Evolutionary conservation across 2,329 filamentous ascomycete genomes (phyloP).

Genomic region (Aspergillus pseudoviridinutans): DNA sequence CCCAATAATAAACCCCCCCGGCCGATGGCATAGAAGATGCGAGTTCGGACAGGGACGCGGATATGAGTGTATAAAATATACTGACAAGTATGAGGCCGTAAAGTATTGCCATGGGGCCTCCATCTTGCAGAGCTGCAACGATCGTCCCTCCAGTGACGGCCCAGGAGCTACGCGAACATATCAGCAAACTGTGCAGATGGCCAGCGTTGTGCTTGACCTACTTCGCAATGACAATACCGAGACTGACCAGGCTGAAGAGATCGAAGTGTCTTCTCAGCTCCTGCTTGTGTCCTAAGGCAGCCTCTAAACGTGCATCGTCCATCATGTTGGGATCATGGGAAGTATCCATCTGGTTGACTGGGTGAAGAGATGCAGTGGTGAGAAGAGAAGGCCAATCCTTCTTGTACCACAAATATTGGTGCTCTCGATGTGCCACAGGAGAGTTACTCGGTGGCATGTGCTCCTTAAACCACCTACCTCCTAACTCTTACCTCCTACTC

Average conservation of each 20-base stretch:
- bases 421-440: not conserved
- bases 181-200: not conserved
- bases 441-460: not conserved
- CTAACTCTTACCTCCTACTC: not conserved
- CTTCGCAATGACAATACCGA: conserved; percentile 52
- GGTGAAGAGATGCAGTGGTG: not conserved
- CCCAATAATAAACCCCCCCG: conserved; percentile 55
- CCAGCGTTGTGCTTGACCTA: conserved; percentile 6
- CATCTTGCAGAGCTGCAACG: conserved; percentile 54
- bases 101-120: conserved; percentile 56
- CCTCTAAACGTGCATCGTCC: conserved; percentile 24
- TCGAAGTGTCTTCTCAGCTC: conserved; percentile 58
- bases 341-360: not conserved
- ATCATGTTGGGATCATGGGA: conserved; percentile 4
- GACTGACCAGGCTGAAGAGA: conserved; percentile 52
- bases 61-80: conserved; percentile 52
- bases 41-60: conserved; percentile 53
- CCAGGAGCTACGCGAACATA: conserved; percentile 51
- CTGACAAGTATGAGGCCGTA: conserved; percentile 51
- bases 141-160: conserved; percentile 56
- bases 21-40: conserved; percentile 56
- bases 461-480: not conserved
- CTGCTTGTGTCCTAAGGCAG: conserved; percentile 51
- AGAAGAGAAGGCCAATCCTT: not conserved
- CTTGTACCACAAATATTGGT: not conserved